phyloP scores from a whole-genome alignment of 345 rosid genomes.

The Eucalyptus cloeziana region DNA sequence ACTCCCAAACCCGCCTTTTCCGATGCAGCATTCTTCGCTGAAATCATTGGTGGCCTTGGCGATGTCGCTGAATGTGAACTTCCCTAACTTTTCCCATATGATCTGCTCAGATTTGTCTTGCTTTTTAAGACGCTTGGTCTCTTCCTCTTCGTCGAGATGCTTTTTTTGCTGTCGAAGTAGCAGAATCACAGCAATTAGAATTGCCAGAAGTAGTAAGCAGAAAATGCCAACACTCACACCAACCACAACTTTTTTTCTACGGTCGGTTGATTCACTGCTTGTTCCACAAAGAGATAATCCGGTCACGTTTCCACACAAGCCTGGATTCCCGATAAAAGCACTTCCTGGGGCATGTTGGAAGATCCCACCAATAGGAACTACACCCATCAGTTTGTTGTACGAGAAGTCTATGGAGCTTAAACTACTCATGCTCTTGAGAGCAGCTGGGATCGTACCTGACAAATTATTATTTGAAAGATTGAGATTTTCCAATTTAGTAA shows the following conservation, averaged over 20 bases:
- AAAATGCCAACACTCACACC: slow-evolving; percentile 22
- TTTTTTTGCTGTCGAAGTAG: not conserved
- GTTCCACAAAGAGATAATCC: slow-evolving; percentile 27
- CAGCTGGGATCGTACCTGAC: slow-evolving; percentile 32
- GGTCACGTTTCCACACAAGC: slow-evolving; percentile 34
- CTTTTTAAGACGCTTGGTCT: not conserved
- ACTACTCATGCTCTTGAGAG: slow-evolving; percentile 29
- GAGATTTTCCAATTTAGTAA: slow-evolving; percentile 28
- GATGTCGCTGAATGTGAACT: slow-evolving; percentile 38
- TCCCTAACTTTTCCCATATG: slow-evolving; percentile 49
- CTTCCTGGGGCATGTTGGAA: slow-evolving; percentile 25
- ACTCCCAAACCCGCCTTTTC: slow-evolving; percentile 52
- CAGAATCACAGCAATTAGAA: not conserved
- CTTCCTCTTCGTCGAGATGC: slow-evolving; percentile 4
- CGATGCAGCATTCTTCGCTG: slow-evolving; percentile 32
- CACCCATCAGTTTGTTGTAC: slow-evolving; percentile 34
- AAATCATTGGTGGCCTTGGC: slow-evolving; percentile 43
- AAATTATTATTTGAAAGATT: slow-evolving; percentile 43
- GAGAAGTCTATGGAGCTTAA: slow-evolving; percentile 42
- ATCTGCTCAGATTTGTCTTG: slow-evolving; percentile 3
- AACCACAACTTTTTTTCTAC: slow-evolving; percentile 10
- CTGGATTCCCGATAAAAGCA: slow-evolving; percentile 33
- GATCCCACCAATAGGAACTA: slow-evolving; percentile 18
- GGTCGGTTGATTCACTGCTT: not conserved
- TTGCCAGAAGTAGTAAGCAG: slow-evolving; percentile 3